Percentiles rank a stretch among this genome's conserved stretches.
Conservation (phyloP, 1,139 yeast genomes). For the Pneumocystis wakefieldiae region DNA sequence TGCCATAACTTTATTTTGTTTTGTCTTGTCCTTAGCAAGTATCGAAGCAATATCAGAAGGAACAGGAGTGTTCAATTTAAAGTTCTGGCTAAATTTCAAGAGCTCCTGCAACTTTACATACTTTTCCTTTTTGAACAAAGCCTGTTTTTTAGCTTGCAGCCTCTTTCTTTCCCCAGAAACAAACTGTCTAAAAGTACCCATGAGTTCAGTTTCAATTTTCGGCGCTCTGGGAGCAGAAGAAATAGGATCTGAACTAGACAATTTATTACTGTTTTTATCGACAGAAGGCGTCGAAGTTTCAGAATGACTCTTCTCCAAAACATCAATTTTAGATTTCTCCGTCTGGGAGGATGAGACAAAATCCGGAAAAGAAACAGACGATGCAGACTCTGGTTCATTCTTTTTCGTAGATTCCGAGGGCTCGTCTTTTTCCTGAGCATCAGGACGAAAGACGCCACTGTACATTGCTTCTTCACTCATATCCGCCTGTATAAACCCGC, state of each 20-base stretch:
- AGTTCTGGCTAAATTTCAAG: constrained; percentile 66
- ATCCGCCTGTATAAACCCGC: constrained; percentile 70
- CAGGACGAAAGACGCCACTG: constrained; percentile 62
- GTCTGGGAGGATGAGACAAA: constrained; percentile 1
- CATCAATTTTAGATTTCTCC: constrained; percentile 7
- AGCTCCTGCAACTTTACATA: constrained; percentile 45
- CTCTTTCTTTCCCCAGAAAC: constrained; percentile 24
- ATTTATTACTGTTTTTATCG: constrained; percentile 2
- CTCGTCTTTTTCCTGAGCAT: constrained; percentile 10
- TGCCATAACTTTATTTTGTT: constrained; percentile 44
- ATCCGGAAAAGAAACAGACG: constrained; percentile 6
- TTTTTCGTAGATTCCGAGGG: background rate
- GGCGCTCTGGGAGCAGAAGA: constrained; percentile 3
- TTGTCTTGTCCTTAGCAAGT: constrained; percentile 48
- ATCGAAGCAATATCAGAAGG: constrained; percentile 70
- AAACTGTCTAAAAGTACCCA: constrained; percentile 25
- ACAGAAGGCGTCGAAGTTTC: background rate
- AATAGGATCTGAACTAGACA: background rate
- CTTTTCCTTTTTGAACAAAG: constrained; percentile 31
- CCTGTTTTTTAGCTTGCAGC: constrained; percentile 21
- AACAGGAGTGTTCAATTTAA: constrained; percentile 41
- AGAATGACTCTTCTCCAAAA: constrained; percentile 4
- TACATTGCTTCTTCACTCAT: constrained; percentile 91
- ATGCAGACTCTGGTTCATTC: background rate
- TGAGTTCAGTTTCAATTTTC: constrained; percentile 22